Evolutionary conservation across 768 basidiomycete species (phyloP), one percentile per base, ranked within the genome.

Genomic region (Suillus clintonianus): DNA sequence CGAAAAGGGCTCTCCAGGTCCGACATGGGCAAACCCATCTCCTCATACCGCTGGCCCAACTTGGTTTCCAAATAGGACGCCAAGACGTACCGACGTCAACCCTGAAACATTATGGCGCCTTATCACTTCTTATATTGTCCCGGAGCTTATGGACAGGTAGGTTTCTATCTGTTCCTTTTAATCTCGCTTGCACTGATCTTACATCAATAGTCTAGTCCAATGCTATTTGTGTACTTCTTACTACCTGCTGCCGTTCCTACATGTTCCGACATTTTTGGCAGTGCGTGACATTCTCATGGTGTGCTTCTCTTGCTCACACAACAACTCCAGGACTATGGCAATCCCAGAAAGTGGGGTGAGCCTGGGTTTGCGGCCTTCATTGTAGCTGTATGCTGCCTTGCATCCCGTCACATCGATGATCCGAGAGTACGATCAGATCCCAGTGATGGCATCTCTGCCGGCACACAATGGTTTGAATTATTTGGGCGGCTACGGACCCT

Each of bases 291-390:
- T 67, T 58, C 63, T 47, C 58, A 54, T 67, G 36, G 37, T 59
- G 42, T 63, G 22, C 32, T 51, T 63, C 64, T 19, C 19, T 22
- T 54, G 61, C 76, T 68, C 68, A 72, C 60, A 64, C 58, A 4
- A 41, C 60, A 42, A 51, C 59, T 62, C 2, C 67, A 92, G 90
- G 95, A 97, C 76, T 97, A 97, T 73, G 93, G 92, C 47, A 92
- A 95, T 67, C 95, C 95, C 58, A 86, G 87, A 76, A 95, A 95
- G 81, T 97, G 95, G 95, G 92, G 90, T 57, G 94, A 96, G 76
- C 93, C 95, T 9, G 95, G 95, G 10, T 97, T 97, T 71, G 94
- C 92, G 45, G 89, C 94, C 11, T 95, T 96, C 72, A 92, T 97
- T 65, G 93, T 97, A n/a, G 86, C 94, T 1, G 83, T 96, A 39